Evolutionary conservation across 2,329 filamentous ascomycete species (phyloP), one percentile per base, ranked within the genome.

Genomic region (Fusarium sp.): DNA sequence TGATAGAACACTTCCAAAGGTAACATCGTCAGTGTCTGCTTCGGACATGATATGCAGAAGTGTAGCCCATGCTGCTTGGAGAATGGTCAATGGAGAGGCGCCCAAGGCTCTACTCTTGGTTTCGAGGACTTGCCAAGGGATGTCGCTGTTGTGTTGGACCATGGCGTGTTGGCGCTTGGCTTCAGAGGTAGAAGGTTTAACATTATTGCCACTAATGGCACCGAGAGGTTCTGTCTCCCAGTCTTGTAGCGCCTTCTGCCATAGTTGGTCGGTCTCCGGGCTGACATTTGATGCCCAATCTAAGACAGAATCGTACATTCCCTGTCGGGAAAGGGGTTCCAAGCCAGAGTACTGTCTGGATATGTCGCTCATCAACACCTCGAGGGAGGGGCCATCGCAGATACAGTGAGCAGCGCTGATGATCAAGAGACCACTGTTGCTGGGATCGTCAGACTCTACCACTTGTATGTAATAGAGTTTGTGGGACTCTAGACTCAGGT

Each of bases 351-450:
- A 67, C 5, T 47, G 26, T 2, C 50, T 24, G 4, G 20, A 2
- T 1, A 66, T 49, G 1, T 67, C 63, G 6, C 17, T 20, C 42
- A 63, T 48, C 6, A 66, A 11, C 0, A 62, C 62, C 19, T 67
- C 63, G 0, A 66, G 43, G 2, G 63, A 66, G 1, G 62, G 44
- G 0, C 63, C 62, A 7, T 66, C 63, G 1, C 62, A 67, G 7
- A 66, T 52, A 4, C 63, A 67, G 5, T 66, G 63, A 0, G 63
- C 62, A 4, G 40, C 23, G 2, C 63, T 66, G 14, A 67, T 23
- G 32, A 52, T 14, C 21, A 66, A 7, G 3, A 66, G n/a, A 0
- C 42, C 32, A 8, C 38, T n/a, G 6, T 2, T 24, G 3, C 12
- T 11, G 3, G 19, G 4, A 6, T 32, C 15, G 2, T 34, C 17